These are phyloP conservation scores for Hirsutella rhossiliensis DNA, from an alignment of 2,329 filamentous ascomycete genomes.

Conservation along the genomic window DNA sequence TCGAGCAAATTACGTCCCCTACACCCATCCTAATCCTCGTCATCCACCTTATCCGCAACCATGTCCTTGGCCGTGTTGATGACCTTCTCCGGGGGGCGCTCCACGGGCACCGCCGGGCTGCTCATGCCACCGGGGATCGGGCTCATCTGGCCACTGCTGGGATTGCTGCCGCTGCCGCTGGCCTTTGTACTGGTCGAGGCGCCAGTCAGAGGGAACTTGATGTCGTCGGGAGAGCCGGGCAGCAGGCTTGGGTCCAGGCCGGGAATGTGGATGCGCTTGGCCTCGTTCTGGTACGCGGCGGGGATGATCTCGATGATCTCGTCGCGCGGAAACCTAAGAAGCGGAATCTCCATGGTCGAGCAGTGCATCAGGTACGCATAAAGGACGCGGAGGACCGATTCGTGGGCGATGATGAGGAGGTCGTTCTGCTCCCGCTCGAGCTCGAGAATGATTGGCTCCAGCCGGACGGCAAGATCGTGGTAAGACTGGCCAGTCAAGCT, in stretches of 20 bases:
- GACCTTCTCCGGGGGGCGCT: conserved; percentile 34
- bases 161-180: conserved; percentile 14
- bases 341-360: conserved; percentile 87
- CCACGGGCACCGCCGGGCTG: conserved; percentile 30
- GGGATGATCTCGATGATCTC: conserved; percentile 99
- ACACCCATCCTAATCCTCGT: conserved; percentile 30
- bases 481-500: conserved; percentile 58
- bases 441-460: conserved; percentile 96
- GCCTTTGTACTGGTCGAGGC: conserved; percentile 12
- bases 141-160: conserved; percentile 24
- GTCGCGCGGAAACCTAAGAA: conserved; percentile 84
- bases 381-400: conserved; percentile 90
- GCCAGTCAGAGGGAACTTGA: conserved; percentile 60
- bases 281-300: conserved; percentile 92
- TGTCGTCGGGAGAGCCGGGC: conserved; percentile 68
- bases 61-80: conserved; percentile 37
- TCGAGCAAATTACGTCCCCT: neutral
- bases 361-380: conserved; percentile 99
- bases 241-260: conserved; percentile 53
- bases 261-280: conserved; percentile 80
- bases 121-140: conserved; percentile 35
- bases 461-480: conserved; percentile 92
- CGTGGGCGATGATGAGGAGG: conserved; percentile 94
- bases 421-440: conserved; percentile 95
- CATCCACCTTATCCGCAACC: conserved; percentile 39